phyloP scores from a whole-genome alignment of 768 basidiomycete species.

The Nidularia pulvinata region DNA sequence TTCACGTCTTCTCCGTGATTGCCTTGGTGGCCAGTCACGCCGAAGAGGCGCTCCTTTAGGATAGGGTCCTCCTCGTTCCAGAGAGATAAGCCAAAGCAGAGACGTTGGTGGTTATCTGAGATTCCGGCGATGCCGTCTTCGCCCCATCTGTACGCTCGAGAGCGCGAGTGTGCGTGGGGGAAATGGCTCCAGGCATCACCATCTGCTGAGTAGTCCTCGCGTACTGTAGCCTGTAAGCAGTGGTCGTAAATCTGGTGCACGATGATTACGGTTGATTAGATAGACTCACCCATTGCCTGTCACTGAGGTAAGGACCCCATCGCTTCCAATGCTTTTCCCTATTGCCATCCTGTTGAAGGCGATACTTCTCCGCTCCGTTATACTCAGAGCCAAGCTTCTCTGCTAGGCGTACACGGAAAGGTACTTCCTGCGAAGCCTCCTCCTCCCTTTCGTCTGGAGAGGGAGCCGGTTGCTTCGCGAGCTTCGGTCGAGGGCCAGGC shows the following conservation, averaged over 20 bases:
- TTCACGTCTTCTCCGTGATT: slow-evolving; percentile 99
- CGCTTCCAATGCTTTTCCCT: slow-evolving; percentile 95
- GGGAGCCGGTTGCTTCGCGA: slow-evolving; percentile 33
- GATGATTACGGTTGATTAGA: background rate
- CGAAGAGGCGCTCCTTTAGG: slow-evolving; percentile 95
- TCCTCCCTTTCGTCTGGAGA: slow-evolving; percentile 24
- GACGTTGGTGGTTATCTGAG: slow-evolving; percentile 94
- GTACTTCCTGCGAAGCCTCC: slow-evolving; percentile 11
- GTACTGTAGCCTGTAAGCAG: slow-evolving; percentile 81
- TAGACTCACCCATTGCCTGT: slow-evolving; percentile 91
- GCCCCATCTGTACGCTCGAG: slow-evolving; percentile 97
- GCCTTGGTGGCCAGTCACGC: slow-evolving; percentile 95
- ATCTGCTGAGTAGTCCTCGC: slow-evolving; percentile 97
- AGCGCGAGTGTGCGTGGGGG: slow-evolving; percentile 91
- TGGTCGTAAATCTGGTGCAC: slow-evolving; percentile 10
- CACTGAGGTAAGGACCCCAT: slow-evolving; percentile 98
- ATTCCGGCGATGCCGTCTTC: slow-evolving; percentile 98
- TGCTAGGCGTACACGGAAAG: slow-evolving; percentile 67
- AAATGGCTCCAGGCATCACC: slow-evolving; percentile 98
- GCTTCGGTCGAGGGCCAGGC: slow-evolving; percentile 39
- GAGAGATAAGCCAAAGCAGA: slow-evolving; percentile 88
- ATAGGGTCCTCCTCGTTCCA: slow-evolving; percentile 97
- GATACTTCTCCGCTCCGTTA: slow-evolving; percentile 78
- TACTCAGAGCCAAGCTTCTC: slow-evolving; percentile 70
- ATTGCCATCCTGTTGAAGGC: slow-evolving; percentile 81